Evolutionary conservation across 2,329 filamentous ascomycete genomes (phyloP).

Genomic region (Pestalotiopsis fici): DNA sequence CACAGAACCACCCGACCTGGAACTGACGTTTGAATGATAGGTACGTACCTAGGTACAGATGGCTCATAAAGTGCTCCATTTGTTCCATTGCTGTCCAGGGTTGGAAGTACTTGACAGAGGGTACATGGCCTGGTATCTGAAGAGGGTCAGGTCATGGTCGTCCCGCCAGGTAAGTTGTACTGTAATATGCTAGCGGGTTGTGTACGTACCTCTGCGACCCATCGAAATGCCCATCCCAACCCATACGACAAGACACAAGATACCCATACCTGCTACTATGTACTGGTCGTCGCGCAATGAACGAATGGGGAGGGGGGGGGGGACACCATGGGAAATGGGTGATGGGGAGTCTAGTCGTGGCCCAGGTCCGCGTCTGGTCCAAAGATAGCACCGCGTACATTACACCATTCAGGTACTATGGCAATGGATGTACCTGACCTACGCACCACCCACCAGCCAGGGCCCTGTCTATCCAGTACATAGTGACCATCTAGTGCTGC

Average conservation of each 20-base stretch:
- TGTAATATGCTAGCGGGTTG: background rate
- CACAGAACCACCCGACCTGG: background rate
- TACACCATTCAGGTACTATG: background rate
- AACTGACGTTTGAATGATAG: background rate
- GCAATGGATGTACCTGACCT: background rate
- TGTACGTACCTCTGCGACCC: background rate
- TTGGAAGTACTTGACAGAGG: background rate
- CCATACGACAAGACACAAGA: background rate
- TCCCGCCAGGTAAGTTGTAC: background rate
- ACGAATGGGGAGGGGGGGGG: background rate
- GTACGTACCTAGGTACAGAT: background rate
- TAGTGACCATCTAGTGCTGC: conserved; percentile 7
- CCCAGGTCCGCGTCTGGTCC: conserved; percentile 1
- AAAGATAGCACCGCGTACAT: conserved; percentile 8
- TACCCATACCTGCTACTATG: background rate
- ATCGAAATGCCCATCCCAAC: background rate
- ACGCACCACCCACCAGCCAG: background rate
- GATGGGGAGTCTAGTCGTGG: background rate
- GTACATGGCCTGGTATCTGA: background rate
- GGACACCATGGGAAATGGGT: background rate
- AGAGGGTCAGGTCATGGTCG: background rate
- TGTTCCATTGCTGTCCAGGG: background rate
- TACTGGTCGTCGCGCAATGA: background rate
- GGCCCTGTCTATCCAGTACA: background rate
- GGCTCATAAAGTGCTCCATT: background rate